Evolutionary conservation across 768 basidiomycete genomes (phyloP).

Genomic region (Lentinula detonsa): DNA sequence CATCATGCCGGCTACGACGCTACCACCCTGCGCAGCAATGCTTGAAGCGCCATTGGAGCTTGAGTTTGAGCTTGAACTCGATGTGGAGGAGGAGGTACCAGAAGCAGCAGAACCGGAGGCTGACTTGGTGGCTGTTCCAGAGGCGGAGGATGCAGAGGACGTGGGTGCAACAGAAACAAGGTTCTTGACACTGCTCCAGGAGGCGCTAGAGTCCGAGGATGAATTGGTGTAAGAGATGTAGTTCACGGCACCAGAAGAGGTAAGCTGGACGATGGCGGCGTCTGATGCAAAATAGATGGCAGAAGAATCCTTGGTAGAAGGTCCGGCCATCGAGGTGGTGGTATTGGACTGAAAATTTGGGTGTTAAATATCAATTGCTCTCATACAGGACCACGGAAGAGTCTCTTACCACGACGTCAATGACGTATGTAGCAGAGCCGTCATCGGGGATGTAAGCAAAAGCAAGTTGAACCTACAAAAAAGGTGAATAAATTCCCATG

Average conservation of each 20-base stretch:
- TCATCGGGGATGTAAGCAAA: conserved; percentile 78
- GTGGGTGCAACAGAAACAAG: conserved; percentile 7
- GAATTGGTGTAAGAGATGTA: conserved; percentile 12
- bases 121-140: neutral
- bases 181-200: conserved; percentile 2
- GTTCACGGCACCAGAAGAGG: conserved; percentile 46
- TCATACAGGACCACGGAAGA: neutral
- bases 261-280: conserved; percentile 60
- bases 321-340: conserved; percentile 55
- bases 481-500: neutral
- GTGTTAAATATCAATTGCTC: neutral
- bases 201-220: conserved; percentile 16
- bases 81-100: neutral
- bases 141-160: neutral
- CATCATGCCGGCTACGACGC: conserved; percentile 2
- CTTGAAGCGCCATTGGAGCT: neutral
- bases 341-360: conserved; percentile 44
- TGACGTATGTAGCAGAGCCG: conserved; percentile 63
- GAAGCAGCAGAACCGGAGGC: neutral
- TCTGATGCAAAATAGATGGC: conserved; percentile 63
- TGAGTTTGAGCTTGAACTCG: neutral
- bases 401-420: conserved; percentile 55
- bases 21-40: neutral
- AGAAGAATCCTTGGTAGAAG: conserved; percentile 49
- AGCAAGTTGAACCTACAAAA: conserved; percentile 54